A percentile compares a stretch with the other conserved stretches of the same genome.
Evolutionary conservation across 352 stramenopile species (phyloP).

Genomic region (Phytophthora multivora): DNA sequence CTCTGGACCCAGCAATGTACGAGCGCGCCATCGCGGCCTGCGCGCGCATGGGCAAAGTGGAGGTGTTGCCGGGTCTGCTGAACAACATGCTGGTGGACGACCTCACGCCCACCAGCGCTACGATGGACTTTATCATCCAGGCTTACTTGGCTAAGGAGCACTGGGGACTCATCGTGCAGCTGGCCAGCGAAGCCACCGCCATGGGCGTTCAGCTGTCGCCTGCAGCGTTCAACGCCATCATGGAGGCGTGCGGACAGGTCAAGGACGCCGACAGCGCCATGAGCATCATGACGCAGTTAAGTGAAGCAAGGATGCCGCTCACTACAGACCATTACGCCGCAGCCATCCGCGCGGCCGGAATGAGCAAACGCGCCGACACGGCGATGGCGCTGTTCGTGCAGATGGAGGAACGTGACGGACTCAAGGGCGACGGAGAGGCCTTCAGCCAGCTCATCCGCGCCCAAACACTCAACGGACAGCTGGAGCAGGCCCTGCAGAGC

Average conservation of each 20-base stretch:
- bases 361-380: constrained; percentile 55
- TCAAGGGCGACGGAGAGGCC: constrained; percentile 44
- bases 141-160: constrained; percentile 74
- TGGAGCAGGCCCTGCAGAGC: constrained; percentile 78
- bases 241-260: constrained; percentile 74
- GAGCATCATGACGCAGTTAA: constrained; percentile 54
- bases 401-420: constrained; percentile 66
- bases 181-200: constrained; percentile 45
- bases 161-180: constrained; percentile 60
- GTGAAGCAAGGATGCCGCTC: constrained; percentile 33
- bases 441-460: constrained; percentile 81
- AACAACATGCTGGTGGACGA: constrained; percentile 82
- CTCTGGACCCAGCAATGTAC: constrained; percentile 75
- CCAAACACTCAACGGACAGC: constrained; percentile 69
- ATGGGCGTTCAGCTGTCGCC: constrained; percentile 64
- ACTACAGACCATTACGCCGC: constrained; percentile 49
- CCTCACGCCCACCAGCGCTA: constrained; percentile 63
- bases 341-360: constrained; percentile 73
- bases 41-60: constrained; percentile 81
- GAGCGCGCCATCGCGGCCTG: constrained; percentile 79
- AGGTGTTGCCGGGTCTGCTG: constrained; percentile 72
- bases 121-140: constrained; percentile 84
- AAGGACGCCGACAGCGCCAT: constrained; percentile 53
- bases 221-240: constrained; percentile 72
- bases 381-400: constrained; percentile 60